A percentile compares a stretch with the other conserved stretches of the same genome.
Evolutionary conservation across 106 monocot species (phyloP).

Genomic region (Amphibolis antarctica): DNA sequence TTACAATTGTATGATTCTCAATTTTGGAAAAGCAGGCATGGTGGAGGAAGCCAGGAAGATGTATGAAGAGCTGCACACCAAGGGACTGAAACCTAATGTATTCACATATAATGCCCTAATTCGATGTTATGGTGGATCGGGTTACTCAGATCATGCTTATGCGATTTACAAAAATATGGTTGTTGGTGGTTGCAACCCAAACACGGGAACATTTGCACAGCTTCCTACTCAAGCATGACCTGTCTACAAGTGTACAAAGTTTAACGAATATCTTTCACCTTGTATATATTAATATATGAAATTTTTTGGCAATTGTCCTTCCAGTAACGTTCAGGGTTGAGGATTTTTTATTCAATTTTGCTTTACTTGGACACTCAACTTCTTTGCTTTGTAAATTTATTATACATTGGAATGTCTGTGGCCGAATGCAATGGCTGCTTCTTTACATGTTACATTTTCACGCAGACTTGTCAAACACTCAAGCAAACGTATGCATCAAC

Average conservation of each 20-base stretch:
- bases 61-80: conserved; percentile 64
- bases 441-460: too few species aligned
- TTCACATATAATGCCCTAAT: conserved; percentile 95
- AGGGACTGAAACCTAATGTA: conserved; percentile 77
- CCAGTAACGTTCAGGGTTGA: too few species aligned
- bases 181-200: conserved; percentile 67
- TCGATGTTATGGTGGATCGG: conserved; percentile 51
- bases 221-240: conserved; percentile 44
- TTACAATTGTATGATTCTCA: conserved; percentile 77
- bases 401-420: too few species aligned
- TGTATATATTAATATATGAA: too few species aligned
- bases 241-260: not conserved
- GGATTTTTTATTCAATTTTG: too few species aligned
- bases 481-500: too few species aligned
- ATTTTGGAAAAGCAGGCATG: conserved; percentile 64
- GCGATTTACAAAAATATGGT: conserved; percentile 64
- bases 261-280: too few species aligned
- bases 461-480: too few species aligned
- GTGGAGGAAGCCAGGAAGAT: conserved; percentile 56
- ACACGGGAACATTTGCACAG: conserved; percentile 67
- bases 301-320: too few species aligned
- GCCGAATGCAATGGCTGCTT: too few species aligned
- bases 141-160: conserved; percentile 56
- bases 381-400: too few species aligned
- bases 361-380: too few species aligned